Base-by-base conservation (phyloP, 2,329 filamentous ascomycete genomes). In the Biscogniauxia mediterranea region DNA sequence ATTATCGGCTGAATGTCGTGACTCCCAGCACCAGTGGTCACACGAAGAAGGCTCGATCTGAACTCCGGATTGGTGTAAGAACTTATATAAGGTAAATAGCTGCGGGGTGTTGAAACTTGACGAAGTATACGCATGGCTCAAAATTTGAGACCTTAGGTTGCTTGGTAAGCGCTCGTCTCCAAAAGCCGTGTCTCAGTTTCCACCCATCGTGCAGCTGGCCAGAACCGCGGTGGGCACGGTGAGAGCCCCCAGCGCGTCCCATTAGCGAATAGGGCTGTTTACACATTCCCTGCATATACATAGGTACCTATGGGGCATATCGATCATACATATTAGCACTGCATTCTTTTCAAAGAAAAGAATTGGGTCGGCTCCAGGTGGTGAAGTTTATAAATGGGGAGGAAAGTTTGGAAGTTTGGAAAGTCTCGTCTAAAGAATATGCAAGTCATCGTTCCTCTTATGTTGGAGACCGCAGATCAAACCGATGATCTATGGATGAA, bases 401-500 rank as follows among this genome's bases (percentile, higher is more conserved):
- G 17, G 38, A n/a, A 46, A 46, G 23, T n/a, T n/a, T n/a, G n/a
- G 25, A 38, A 32, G 26, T 15, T 32, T 32, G 28, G 28, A 32
- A 32, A 32, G 19, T 21, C 38, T 38, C 21, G 28, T 9, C 38
- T n/a, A 23, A 11, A 7, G 19, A 26, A 19, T 42, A 55, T 55
- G 54, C 38, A 46, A 46, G 38, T 55, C 54, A 55, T 23, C 28
- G 21, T 55, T 55, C 26, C 54, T 55, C 54, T 55, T 26, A 55
- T 28, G 28, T 21, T 55, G 25, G 21, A 46, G 19, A 46, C 32
- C 17, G 25, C 28, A 42, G 54, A 55, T 55, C 26, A 55, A 55
- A 55, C 54, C 8, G 20, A 46, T 9, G 54, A 55, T 55, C 28
- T 46, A n/a, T n/a, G 54, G 28, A 32, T 32, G 28, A 20, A 46